These are phyloP conservation scores for Pseudogymnoascus sp. DNA, from an alignment of 2,329 filamentous ascomycete species.

Conservation along the genomic window DNA sequence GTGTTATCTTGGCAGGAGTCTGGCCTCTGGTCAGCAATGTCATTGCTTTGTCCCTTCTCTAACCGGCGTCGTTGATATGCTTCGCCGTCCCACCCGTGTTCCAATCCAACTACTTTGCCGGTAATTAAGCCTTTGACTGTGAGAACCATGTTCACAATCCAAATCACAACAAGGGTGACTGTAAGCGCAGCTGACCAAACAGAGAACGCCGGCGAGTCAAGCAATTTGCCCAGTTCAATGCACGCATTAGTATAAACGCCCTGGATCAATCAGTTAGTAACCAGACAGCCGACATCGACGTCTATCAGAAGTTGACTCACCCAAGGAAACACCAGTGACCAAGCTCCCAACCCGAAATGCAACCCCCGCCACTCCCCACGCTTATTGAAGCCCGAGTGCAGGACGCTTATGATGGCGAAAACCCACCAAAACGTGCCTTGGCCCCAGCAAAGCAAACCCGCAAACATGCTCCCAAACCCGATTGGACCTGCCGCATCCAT, in stretches of 20 bases:
- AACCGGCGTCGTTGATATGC: not conserved
- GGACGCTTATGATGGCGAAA: conserved; percentile 32
- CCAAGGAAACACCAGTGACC: conserved; percentile 34
- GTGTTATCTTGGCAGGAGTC: not conserved
- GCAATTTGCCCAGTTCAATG: conserved; percentile 30
- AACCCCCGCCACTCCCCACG: conserved; percentile 18
- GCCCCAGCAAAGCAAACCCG: conserved; percentile 33
- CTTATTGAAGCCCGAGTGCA: conserved; percentile 23
- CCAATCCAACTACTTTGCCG: conserved; percentile 27
- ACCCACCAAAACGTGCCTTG: conserved; percentile 35
- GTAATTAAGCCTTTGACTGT: conserved; percentile 27
- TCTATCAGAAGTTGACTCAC: conserved; percentile 20
- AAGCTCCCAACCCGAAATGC: conserved; percentile 27
- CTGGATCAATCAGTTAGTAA: conserved; percentile 18
- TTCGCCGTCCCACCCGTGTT: conserved; percentile 28
- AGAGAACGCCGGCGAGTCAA: conserved; percentile 32
- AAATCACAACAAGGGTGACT: conserved; percentile 30
- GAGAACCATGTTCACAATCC: conserved; percentile 26
- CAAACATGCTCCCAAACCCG: conserved; percentile 30
- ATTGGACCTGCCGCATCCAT: conserved; percentile 27
- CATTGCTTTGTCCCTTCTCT: not conserved
- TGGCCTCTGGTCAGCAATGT: not conserved
- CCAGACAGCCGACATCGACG: not conserved
- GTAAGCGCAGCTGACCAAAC: conserved; percentile 33
- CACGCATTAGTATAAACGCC: conserved; percentile 34